Base-by-base conservation (phyloP, 1,139 yeast genomes). In the Ogataea hybrid region DNA sequence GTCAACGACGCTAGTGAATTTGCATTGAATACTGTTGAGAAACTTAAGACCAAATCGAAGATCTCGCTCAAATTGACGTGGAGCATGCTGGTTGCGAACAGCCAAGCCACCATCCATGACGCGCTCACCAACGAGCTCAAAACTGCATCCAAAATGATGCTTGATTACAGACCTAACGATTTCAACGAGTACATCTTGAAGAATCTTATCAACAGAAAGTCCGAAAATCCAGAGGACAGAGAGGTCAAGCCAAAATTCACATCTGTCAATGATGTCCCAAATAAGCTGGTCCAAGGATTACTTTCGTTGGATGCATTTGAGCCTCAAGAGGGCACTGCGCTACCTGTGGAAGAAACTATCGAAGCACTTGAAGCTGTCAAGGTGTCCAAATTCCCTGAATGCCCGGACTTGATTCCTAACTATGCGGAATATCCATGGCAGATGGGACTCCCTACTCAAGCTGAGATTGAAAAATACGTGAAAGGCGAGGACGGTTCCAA, bases 121-220 rank as follows among this genome's bases (percentile, higher is more conserved):
- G 87, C 92, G 39, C 68, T 92, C 48, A 78, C 77, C 54, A 76
- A 79, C 53, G 98, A 92, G 64, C 71, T 87, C 65, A 71, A 74
- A 45, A 68, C 92, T 23, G 96, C 97, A 29, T 78, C 87, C 44
- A 81, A 86, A 61, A 74, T 89, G 64, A 79, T 86, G 81, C 63
- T 69, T 32, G 70, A 73, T 41, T 73, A 77, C 11, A 85, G 78
- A 53, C 60, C 68, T 50, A 73, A 73, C 59, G 84, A 79, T 56
- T 86, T 86, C 59, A 81, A 75, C 42, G 84, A 81, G 63, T 90
- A 96, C 55, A 92, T 92, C 45, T 63, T 75, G 52, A 80, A 86
- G 51, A 78, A 87, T 65, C 74, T 85, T 57, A 75, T 83, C 54
- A 53, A 59, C 39, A 62, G 53, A 37, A 58, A 56, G 39, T 49